Conservation (phyloP, 345 rosid genomes). For the Cardamine resedifolia region DNA sequence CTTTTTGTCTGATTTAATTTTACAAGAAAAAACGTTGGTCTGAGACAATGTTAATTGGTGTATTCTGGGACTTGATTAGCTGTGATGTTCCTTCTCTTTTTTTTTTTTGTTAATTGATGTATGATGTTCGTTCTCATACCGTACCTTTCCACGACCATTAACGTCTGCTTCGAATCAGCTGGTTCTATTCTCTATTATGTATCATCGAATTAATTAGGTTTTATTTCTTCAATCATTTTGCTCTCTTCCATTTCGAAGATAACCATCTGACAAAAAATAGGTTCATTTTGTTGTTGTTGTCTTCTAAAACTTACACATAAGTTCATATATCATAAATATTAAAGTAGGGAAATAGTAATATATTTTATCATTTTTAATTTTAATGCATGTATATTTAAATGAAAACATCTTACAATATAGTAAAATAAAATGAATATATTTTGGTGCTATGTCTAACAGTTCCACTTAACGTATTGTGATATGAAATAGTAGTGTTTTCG, state of each 20-base stretch:
- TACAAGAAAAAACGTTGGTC: conserved; percentile 5
- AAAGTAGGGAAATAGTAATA: neutral
- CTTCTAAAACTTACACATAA: neutral
- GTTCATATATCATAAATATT: neutral
- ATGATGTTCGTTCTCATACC: no score
- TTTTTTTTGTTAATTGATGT: no score
- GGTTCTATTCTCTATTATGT: conserved; percentile 15
- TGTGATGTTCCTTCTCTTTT: conserved; percentile 36
- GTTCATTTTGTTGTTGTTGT: neutral
- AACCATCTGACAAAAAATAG: neutral
- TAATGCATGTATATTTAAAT: neutral
- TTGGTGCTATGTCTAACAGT: neutral
- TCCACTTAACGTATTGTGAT: neutral
- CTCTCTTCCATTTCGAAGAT: neutral
- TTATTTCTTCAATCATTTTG: neutral
- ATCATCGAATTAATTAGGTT: neutral
- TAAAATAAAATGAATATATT: neutral
- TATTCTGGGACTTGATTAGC: conserved; percentile 23
- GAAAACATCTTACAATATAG: neutral
- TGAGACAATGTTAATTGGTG: conserved; percentile 2
- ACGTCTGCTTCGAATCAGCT: conserved; percentile 19
- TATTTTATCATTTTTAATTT: neutral
- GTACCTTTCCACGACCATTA: conserved; percentile 14
- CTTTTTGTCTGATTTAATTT: conserved; percentile 28
- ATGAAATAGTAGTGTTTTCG: neutral